Evolutionary conservation across 208 protist species (phyloP), one percentile per base, ranked within the genome.

Genomic region (Leishmania gerbilli): DNA sequence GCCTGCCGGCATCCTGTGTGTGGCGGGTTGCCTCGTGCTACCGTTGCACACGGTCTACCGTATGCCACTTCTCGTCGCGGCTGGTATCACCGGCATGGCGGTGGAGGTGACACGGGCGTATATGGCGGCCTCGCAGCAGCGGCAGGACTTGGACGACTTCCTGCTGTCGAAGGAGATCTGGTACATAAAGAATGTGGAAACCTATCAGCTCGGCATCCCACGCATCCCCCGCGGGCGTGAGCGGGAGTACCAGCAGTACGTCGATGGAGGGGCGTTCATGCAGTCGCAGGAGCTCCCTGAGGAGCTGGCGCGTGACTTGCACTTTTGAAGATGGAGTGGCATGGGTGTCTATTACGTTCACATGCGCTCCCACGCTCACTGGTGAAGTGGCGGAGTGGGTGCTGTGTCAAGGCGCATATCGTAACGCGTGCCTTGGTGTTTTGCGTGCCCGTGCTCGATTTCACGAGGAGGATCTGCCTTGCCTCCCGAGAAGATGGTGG

Each of bases 181-280:
- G 95, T 96, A 97, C 74, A 96, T 97, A 8, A 97, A 97, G 67
- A 97, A 97, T 65, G 90, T 97, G 34, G 92, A 97, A 74, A 93
- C 95, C 21, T 96, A 96, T 71, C 93, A 97, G 81, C 85, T 97
- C 4, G 91, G 87, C 34, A 79, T 97, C 27, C 92, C 93, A 0
- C 89, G 91, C 58, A 97, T 97, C 5, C 92, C 91, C 17, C 88
- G 87, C n/a, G 92, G 92, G 3, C 77, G 91, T 7, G 93, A 97
- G 83, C 60, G 77, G 34, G 92, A 95, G 79, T 95, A 92, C 75
- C 91, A 95, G 58, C 77, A 82, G 19, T 95, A 93, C 77, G 79
- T 95, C 34, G 88, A 95, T 62, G 84, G 85, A 6, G 74, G 76
- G 0, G 37, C 53, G n/a, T 78, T 82, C 5, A 82, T 71, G 27